These are phyloP conservation scores for Serpula lacrymans DNA, from an alignment of 768 basidiomycete genomes.

Conservation along the genomic window DNA sequence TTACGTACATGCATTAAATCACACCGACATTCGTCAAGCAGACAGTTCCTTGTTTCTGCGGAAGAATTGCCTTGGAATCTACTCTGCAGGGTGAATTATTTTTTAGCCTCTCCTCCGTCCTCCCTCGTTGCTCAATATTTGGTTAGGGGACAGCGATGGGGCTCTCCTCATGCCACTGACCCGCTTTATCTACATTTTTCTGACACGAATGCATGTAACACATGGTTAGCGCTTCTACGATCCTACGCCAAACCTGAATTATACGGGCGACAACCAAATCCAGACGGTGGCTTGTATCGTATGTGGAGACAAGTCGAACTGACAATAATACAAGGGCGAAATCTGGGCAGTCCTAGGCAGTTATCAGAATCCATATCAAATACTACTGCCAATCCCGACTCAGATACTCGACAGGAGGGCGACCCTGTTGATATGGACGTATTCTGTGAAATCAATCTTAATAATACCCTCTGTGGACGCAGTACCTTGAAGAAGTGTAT, in stretches of 20 bases:
- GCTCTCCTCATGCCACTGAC: conserved; percentile 46
- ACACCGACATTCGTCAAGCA: conserved; percentile 76
- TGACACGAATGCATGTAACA: conserved; percentile 58
- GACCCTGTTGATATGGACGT: conserved; percentile 66
- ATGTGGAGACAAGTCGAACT: conserved; percentile 86
- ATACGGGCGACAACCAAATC: conserved; percentile 57
- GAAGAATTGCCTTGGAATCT: conserved; percentile 72
- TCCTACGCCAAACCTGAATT: conserved; percentile 81
- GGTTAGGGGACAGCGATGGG: conserved; percentile 59
- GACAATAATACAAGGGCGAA: conserved; percentile 68
- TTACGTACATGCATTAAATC: conserved; percentile 66
- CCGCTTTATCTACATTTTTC: conserved; percentile 75
- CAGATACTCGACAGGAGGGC: conserved; percentile 33
- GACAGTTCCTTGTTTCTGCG: conserved; percentile 76
- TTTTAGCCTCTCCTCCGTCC: conserved; percentile 6
- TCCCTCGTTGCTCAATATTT: conserved; percentile 7
- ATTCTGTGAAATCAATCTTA: conserved; percentile 76
- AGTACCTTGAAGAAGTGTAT: conserved; percentile 70
- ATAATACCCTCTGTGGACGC: conserved; percentile 63
- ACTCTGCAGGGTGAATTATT: conserved; percentile 50
- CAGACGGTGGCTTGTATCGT: conserved; percentile 76
- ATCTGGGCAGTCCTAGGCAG: conserved; percentile 54
- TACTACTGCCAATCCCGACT: conserved; percentile 23
- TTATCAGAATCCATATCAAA: conserved; percentile 23
- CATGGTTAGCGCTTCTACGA: conserved; percentile 77